A percentile compares a stretch with the other conserved stretches of the same genome.
These are phyloP conservation scores for Chaetomiaceae sp. DNA, from an alignment of 2,329 filamentous ascomycete species.

Conservation along the genomic window DNA sequence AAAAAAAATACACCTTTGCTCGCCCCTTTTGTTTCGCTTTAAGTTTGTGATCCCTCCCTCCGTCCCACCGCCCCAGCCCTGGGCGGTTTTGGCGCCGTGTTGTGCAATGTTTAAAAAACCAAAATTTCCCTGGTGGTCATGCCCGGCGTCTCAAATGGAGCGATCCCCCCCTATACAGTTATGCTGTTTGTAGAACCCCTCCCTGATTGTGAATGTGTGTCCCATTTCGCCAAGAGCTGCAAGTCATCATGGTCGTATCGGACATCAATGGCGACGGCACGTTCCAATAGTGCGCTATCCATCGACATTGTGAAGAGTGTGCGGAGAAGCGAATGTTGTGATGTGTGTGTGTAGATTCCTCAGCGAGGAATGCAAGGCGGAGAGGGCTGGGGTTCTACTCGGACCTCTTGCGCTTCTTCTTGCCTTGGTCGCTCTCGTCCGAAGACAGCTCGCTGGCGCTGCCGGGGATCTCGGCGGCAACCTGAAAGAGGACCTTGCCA, in stretches of 20 bases:
- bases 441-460: constrained; percentile 57
- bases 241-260: constrained; percentile 39
- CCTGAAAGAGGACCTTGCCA: constrained; percentile 77
- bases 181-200: constrained; percentile 7
- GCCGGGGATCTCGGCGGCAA: constrained; percentile 67
- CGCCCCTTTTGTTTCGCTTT: too few relatives aligned
- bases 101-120: constrained; percentile 4
- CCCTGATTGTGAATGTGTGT: constrained; percentile 11
- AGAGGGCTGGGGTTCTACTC: constrained; percentile 38
- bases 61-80: constrained; percentile 6
- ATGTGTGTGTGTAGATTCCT: background rate
- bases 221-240: constrained; percentile 9
- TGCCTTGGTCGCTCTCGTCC: constrained; percentile 50
- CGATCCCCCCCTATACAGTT: constrained; percentile 17
- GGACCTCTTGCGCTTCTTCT: constrained; percentile 74
- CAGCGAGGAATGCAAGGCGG: too few relatives aligned
- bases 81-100: constrained; percentile 13
- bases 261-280: constrained; percentile 32
- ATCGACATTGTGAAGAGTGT: constrained; percentile 30
- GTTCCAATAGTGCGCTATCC: constrained; percentile 27
- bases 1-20: too few relatives aligned
- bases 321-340: constrained; percentile 30
- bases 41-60: too few relatives aligned
- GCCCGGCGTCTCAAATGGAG: constrained; percentile 17
- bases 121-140: constrained; percentile 11